A percentile compares a stretch with the other conserved stretches of the same genome.
These are phyloP conservation scores for Clitopilus passeckerianus DNA, from an alignment of 768 basidiomycete genomes.

Conservation along the genomic window DNA sequence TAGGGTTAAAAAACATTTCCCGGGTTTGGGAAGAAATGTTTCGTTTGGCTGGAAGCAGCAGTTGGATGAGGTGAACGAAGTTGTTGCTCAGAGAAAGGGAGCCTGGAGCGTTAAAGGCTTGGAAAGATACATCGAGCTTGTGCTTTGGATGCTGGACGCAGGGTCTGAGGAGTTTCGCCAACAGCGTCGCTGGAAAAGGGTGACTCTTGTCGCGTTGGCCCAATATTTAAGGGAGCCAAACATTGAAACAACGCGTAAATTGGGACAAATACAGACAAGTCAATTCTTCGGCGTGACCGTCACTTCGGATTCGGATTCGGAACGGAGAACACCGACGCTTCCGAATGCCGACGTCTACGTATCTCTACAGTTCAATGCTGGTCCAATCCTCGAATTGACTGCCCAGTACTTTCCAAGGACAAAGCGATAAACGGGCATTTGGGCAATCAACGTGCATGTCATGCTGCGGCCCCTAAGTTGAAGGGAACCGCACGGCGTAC, in stretches of 20 bases:
- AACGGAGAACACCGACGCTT: no score
- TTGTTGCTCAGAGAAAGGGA: slow-evolving; percentile 22
- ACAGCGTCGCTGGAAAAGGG: no score
- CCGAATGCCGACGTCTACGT: no score
- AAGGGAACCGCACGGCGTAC: not conserved
- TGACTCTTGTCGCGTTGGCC: no score
- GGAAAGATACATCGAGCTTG: slow-evolving; percentile 16
- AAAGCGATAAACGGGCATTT: no score
- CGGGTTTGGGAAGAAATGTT: slow-evolving; percentile 32
- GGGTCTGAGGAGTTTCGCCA: slow-evolving; percentile 4
- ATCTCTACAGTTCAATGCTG: no score
- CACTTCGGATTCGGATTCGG: not conserved
- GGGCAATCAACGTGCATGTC: not conserved
- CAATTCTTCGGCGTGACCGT: not conserved
- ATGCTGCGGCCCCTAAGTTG: not conserved
- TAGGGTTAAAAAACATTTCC: slow-evolving; percentile 59
- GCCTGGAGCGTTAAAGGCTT: slow-evolving; percentile 47
- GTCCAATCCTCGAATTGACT: no score
- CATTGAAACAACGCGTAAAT: slow-evolving; percentile 25
- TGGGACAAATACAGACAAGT: slow-evolving; percentile 10
- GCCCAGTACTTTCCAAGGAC: no score
- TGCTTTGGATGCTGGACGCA: not conserved
- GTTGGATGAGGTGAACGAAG: slow-evolving; percentile 24
- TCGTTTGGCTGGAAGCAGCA: slow-evolving; percentile 48
- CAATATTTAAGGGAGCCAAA: not conserved